A percentile compares a stretch with the other conserved stretches of the same genome.
phyloP scores from a whole-genome alignment of 805 yeast species.

The Torulaspora gathmanii region DNA sequence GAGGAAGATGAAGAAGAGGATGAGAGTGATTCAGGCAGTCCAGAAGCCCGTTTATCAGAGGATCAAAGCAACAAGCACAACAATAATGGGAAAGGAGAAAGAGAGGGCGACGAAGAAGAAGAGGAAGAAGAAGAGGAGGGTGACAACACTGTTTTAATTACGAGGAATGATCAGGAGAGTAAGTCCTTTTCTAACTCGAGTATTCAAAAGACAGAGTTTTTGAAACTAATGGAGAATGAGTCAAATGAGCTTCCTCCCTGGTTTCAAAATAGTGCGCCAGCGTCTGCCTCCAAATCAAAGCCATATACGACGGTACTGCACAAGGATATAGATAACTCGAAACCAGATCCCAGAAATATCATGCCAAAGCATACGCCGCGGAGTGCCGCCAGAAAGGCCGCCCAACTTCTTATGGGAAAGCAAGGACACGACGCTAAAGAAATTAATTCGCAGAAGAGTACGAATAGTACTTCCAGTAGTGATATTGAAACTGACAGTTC shows the following conservation, averaged over 20 bases:
- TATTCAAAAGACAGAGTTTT: slow-evolving; percentile 29
- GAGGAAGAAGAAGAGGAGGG: slow-evolving; percentile 14
- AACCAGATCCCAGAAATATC: slow-evolving; percentile 31
- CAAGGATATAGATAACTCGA: slow-evolving; percentile 32
- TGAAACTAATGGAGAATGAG: slow-evolving; percentile 27
- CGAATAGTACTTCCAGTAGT: slow-evolving; percentile 15
- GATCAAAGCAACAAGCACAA: background rate
- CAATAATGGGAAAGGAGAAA: slow-evolving; percentile 5
- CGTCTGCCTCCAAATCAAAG: slow-evolving; percentile 15
- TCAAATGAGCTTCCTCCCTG: slow-evolving; percentile 19
- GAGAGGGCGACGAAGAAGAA: slow-evolving; percentile 5
- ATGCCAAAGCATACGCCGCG: slow-evolving; percentile 29
- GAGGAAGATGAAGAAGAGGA: slow-evolving; percentile 20
- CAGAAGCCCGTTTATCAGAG: background rate
- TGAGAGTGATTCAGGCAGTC: slow-evolving; percentile 8
- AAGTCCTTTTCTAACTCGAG: slow-evolving; percentile 18
- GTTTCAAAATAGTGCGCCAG: slow-evolving; percentile 10
- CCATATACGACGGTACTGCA: slow-evolving; percentile 31
- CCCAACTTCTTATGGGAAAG: slow-evolving; percentile 24
- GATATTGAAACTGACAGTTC: slow-evolving; percentile 19
- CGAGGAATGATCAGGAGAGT: slow-evolving; percentile 5
- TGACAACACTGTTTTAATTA: slow-evolving; percentile 19
- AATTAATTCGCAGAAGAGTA: slow-evolving; percentile 2
- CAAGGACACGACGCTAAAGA: slow-evolving; percentile 7
- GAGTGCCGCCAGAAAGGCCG: slow-evolving; percentile 32